Base-by-base conservation (phyloP, 441 rosid species). In the Adansonia grandidieri region DNA sequence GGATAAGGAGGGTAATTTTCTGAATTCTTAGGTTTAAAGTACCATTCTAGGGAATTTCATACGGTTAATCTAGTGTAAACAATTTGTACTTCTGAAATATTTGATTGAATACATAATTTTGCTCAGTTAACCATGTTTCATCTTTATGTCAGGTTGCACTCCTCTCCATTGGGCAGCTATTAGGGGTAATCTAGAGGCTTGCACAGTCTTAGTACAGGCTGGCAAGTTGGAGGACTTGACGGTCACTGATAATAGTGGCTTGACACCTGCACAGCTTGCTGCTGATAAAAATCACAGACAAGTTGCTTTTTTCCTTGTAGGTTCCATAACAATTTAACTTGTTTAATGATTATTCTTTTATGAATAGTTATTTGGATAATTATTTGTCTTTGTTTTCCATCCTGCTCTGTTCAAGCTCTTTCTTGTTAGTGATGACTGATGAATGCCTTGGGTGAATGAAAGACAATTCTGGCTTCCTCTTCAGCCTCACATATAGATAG, bases 101-200 rank as follows among this genome's bases (percentile, higher is more conserved):
- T 50, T 40, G 9, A 42, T 56, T 58, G 3, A 32, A 28, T 66
- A 5, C 67, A 22, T 66, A 66, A 44, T 28, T 24, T 51, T 19
- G 32, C 22, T 60, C 40, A 19, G 65, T 67, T 85, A 57, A 68
- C 28, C 42, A 45, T 76, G 50, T 11, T 69, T 53, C 76, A 69
- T 74, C 71, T 48, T 76, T 68, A 54, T 65, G 75, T 87, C 84
- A 94, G 99, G 99, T 61, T 94, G 97, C 80, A 96, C 99, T 76
- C 97, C 98, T 83, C 90, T 96, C 80, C 99, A 96, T 77, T 96
- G 99, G 99, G 98, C 96, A 66, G 98, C 99, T 82, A 93, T 97
- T 75, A 89, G 90, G 87, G 99, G 98, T 86, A 93, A 97, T 86
- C 82, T 95, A 85, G 98, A 95, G 88, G 99, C 99, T 71, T 95